Evolutionary conservation across 768 basidiomycete genomes (phyloP).

Genomic region (Dacryopinax primogenitus): DNA sequence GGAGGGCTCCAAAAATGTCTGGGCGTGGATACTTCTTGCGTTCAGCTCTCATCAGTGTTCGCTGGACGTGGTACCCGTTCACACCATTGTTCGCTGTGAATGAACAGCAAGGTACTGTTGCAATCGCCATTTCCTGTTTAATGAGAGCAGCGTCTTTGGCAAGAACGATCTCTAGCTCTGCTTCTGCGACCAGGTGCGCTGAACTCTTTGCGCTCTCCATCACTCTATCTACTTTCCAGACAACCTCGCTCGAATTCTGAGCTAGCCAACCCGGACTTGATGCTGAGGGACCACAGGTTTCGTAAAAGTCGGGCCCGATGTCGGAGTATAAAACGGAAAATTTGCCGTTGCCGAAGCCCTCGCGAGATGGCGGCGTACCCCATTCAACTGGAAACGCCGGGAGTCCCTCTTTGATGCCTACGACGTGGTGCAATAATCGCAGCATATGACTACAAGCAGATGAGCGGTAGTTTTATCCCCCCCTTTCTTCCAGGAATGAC

Average conservation of each 20-base stretch:
- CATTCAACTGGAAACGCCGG: conserved; percentile 31
- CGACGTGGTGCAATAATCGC: conserved; percentile 47
- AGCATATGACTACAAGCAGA: conserved; percentile 38
- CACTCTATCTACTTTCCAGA: conserved; percentile 25
- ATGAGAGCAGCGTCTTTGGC: conserved; percentile 32
- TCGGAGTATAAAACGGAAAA: conserved; percentile 46
- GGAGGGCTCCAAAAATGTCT: conserved; percentile 26
- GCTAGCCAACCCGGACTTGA: conserved; percentile 36
- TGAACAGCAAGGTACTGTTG: conserved; percentile 22
- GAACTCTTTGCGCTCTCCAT: conserved; percentile 16
- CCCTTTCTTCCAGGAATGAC: no score
- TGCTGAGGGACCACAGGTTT: conserved; percentile 28
- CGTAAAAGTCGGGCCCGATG: conserved; percentile 38
- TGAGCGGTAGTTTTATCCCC: no score
- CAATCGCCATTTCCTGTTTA: conserved; percentile 18
- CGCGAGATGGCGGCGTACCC: conserved; percentile 33
- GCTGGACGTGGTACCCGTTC: conserved; percentile 26
- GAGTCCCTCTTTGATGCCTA: conserved; percentile 29
- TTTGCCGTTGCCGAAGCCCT: conserved; percentile 29
- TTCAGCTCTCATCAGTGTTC: conserved; percentile 17
- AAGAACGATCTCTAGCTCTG: conserved; percentile 31
- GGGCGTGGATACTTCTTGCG: neutral
- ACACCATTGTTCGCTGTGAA: conserved; percentile 36
- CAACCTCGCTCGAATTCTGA: conserved; percentile 29
- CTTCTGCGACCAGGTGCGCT: conserved; percentile 28